Percentiles rank a stretch among this genome's conserved stretches.
Evolutionary conservation across 2,329 filamentous ascomycete species (phyloP).

Genomic region (Laburnicola sp.): DNA sequence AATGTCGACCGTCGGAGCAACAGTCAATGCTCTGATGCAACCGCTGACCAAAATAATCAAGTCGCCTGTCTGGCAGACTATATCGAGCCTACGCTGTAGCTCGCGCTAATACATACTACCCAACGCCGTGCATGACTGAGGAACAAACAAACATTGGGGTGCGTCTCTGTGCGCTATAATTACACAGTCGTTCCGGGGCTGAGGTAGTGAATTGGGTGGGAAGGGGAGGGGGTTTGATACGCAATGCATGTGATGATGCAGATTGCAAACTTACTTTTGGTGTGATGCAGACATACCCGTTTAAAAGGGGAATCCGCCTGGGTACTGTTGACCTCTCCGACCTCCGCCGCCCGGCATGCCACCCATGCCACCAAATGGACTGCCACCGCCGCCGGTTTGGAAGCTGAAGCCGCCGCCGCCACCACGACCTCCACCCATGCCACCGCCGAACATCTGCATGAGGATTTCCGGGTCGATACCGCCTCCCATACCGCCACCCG

Average conservation of each 20-base stretch:
- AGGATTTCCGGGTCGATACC: slow-evolving; percentile 27
- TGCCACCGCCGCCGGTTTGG: slow-evolving; percentile 48
- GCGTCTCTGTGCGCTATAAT: too few species aligned
- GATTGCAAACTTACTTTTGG: background rate
- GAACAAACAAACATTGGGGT: too few species aligned
- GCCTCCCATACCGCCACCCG: slow-evolving; percentile 37
- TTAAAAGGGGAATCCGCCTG: slow-evolving; percentile 39
- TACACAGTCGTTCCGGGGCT: too few species aligned
- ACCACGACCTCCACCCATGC: slow-evolving; percentile 55
- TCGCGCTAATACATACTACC: too few species aligned
- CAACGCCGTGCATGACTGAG: too few species aligned
- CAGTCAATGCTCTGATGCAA: too few species aligned
- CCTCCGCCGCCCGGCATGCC: slow-evolving; percentile 40
- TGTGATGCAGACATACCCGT: background rate
- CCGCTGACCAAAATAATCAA: too few species aligned
- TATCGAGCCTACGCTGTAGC: too few species aligned
- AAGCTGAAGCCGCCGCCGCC: slow-evolving; percentile 54
- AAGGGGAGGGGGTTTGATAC: too few species aligned
- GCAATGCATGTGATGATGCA: background rate
- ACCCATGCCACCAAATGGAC: slow-evolving; percentile 38
- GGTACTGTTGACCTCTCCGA: slow-evolving; percentile 36
- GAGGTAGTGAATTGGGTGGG: too few species aligned
- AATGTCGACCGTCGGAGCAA: too few species aligned
- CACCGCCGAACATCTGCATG: slow-evolving; percentile 37
- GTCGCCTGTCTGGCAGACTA: too few species aligned